These are phyloP conservation scores for Fusarium veterinarium DNA, from an alignment of 2,329 filamentous ascomycete species.

Conservation along the genomic window DNA sequence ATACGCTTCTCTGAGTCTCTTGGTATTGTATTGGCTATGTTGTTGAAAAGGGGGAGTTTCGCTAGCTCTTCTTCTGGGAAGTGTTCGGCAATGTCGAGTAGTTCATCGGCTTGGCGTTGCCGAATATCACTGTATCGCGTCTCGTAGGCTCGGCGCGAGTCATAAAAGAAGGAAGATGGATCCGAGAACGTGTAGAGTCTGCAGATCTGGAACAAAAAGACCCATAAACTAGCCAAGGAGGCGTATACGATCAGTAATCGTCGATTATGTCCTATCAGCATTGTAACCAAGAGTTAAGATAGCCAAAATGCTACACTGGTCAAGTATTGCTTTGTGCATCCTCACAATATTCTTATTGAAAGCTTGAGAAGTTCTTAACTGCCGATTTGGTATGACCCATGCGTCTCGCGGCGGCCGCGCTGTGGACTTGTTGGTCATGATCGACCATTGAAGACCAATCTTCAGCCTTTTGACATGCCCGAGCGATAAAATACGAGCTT, in stretches of 20 bases:
- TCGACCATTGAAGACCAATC: neutral
- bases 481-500: neutral
- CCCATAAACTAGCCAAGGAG: conserved; percentile 19
- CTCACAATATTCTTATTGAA: neutral
- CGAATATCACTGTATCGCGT: conserved; percentile 40
- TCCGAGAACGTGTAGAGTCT: conserved; percentile 38
- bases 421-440: neutral
- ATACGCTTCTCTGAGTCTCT: neutral
- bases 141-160: conserved; percentile 37
- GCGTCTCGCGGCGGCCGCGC: neutral
- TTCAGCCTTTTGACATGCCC: too few species aligned
- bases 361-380: neutral
- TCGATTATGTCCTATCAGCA: neutral
- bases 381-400: neutral
- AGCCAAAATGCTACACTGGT: too few species aligned
- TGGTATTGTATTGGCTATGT: neutral
- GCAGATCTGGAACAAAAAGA: conserved; percentile 38
- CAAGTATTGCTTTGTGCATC: rapidly evolving
- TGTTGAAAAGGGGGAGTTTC: neutral
- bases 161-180: conserved; percentile 45
- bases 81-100: conserved; percentile 22
- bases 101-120: conserved; percentile 38
- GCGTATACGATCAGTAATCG: neutral
- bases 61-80: neutral
- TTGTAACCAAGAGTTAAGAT: rapidly evolving